Evolutionary conservation across 805 yeast genomes (phyloP).

Genomic region (Kazachstania taianensis): DNA sequence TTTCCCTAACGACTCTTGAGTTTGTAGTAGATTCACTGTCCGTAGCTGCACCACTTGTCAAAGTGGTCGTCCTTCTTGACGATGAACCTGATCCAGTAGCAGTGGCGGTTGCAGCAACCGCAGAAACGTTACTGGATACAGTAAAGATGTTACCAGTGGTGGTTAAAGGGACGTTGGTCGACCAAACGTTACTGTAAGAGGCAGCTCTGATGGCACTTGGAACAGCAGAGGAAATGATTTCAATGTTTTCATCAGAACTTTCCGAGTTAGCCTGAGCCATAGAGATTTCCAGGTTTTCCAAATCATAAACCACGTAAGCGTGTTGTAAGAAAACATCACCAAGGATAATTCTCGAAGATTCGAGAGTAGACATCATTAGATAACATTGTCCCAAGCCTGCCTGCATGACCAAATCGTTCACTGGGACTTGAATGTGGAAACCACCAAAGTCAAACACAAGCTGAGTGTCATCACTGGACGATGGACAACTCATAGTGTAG

Average conservation of each 20-base stretch:
- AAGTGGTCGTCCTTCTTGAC: no score
- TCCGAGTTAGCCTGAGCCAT: conserved; percentile 39
- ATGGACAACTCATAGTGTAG: conserved; percentile 38
- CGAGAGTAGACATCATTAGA: conserved; percentile 30
- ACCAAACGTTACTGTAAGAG: conserved; percentile 35
- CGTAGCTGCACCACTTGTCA: no score
- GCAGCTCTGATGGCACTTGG: conserved; percentile 43
- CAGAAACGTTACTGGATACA: no score
- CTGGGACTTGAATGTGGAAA: conserved; percentile 40
- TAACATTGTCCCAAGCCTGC: conserved; percentile 30
- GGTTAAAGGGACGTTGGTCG: conserved; percentile 10
- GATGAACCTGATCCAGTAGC: no score
- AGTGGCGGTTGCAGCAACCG: no score
- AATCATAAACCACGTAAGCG: conserved; percentile 58
- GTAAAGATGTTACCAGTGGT: not conserved
- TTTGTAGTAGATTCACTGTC: no score
- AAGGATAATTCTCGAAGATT: conserved; percentile 29
- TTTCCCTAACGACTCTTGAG: no score
- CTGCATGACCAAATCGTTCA: conserved; percentile 25
- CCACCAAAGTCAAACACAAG: conserved; percentile 52
- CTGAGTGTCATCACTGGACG: conserved; percentile 24
- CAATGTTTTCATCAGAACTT: conserved; percentile 33
- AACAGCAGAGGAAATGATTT: conserved; percentile 33
- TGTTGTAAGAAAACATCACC: conserved; percentile 50
- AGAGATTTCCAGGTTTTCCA: conserved; percentile 46